Evolutionary conservation across 495 filamentous ascomycete species (phyloP), one percentile per base, ranked within the genome.

Genomic region (Apiosordaria backusii): DNA sequence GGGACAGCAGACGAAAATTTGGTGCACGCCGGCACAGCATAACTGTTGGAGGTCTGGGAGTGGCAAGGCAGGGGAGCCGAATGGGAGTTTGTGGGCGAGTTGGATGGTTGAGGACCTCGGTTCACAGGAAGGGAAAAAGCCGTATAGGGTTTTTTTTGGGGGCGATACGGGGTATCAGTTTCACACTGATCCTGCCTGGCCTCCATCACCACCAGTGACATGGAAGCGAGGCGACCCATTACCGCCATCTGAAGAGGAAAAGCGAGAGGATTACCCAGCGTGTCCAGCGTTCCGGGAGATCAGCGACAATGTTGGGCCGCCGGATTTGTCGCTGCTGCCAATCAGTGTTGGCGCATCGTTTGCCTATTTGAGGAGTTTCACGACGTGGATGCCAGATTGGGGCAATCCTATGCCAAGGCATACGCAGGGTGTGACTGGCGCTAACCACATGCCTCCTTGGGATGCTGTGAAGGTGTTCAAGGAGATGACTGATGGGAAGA

Each of bases 1-100:
- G 4, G 73, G 61, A n/a, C 68, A 78, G 10, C 57, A 29, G 19
- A 26, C 70, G 74, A 60, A 74, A 65, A 18, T 84, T 70, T 67
- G 78, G 72, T 69, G 75, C 66, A 74, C 73, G 2, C 83, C 83
- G 0, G 72, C 77, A 0, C 83, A 85, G 60, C 83, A 85, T 67
- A 72, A 71, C 65, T 82, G 79, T 22, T 81, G 77, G 1, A 71
- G 83, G 35, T 50, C 59, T 1, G 66, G 71, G 0, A 67, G 55
- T 57, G 76, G 79, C 21, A 68, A 74, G 4, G 67, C 69, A 53
- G 62, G 65, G 4, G 78, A 81, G 1, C 77, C 35, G 35, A 45
- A 45, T 45, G 35, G 35, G 5, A 45, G 35, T 1, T 13, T 87
- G 7, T 87, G 85, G 85, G 80, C 80, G 22, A 82, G 82, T 54